Evolutionary conservation across 257 asterid genomes (phyloP), one percentile per base, ranked within the genome.

Genomic region (Nemophila menziesii): DNA sequence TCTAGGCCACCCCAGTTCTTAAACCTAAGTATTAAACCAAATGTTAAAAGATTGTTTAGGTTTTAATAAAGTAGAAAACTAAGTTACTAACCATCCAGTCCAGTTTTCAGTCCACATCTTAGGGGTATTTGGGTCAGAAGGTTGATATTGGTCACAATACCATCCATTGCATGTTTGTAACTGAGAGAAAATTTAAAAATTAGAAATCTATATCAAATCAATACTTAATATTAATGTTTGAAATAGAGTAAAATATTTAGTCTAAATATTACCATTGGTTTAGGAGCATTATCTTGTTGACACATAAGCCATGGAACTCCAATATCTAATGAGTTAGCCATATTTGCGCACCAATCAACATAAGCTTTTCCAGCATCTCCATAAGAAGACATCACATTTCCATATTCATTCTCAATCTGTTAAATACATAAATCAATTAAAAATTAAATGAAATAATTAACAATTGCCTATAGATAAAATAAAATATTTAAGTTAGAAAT

Each of bases 291-390:
- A 2, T 18, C 1, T 46, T 86, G 67, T 63, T 81, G 89, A 51
- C 96, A 86, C 96, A 86, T 86, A 22, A 86, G 52, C 96, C 96
- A 86, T 12, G 96, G 96, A 11, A 81, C 74, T 5, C 96, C 96
- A 16, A 69, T 55, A 22, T 78, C 45, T 1, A 73, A 65, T 1
- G 86, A 69, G 0, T 49, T 29, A 17, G 96, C 96, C 71, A 81
- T 57, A 2, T 51, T 64, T 11, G 89, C 74, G 24, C 92, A 73
- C 92, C 92, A 86, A 20, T 81, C 48, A 0, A 78, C 20, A 37
- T 86, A 86, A 1, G 72, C 66, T 55, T 69, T 57, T 1, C 96
- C 96, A 8, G 76, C 83, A n/a, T 26, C 80, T 40, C 96, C 93
- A 46, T 81, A 81, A 0, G 59, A 2, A 0, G 44, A n/a, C 43